A percentile compares a stretch with the other conserved stretches of the same genome.
phyloP scores from a whole-genome alignment of 2,329 filamentous ascomycete genomes.

The Penicillium sp. region DNA sequence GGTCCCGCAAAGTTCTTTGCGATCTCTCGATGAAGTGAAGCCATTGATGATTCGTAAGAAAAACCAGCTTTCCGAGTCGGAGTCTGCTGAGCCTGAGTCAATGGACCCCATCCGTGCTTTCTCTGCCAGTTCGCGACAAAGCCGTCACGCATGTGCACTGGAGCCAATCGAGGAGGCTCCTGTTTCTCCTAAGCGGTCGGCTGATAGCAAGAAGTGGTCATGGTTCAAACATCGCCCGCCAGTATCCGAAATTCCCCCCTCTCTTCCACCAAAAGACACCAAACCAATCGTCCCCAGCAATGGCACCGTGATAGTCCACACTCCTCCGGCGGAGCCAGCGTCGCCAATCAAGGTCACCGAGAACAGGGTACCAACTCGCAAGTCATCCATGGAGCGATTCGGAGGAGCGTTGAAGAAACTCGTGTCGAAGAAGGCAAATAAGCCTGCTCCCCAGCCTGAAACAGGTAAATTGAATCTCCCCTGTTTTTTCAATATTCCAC shows the following conservation, averaged over 20 bases:
- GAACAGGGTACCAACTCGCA: conserved; percentile 14
- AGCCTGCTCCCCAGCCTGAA: conserved; percentile 28
- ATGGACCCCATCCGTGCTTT: conserved; percentile 5
- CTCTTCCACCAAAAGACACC: conserved; percentile 21
- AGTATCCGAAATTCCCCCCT: conserved; percentile 21
- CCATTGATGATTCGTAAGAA: conserved; percentile 58
- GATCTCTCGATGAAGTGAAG: conserved; percentile 45
- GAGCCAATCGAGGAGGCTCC: conserved; percentile 46
- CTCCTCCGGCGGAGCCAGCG: conserved; percentile 12
- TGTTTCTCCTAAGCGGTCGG: conserved; percentile 29
- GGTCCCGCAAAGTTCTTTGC: conserved; percentile 53
- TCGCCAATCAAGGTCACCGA: background rate
- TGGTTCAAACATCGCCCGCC: conserved; percentile 44
- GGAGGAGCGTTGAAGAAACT: conserved; percentile 51
- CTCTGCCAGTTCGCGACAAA: conserved; percentile 26
- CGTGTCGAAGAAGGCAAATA: conserved; percentile 49
- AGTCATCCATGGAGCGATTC: conserved; percentile 33
- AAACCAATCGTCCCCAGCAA: conserved; percentile 26
- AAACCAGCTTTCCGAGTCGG: conserved; percentile 4
- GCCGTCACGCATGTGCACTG: conserved; percentile 32
- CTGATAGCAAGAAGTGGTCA: conserved; percentile 46
- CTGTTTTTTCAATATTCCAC: background rate
- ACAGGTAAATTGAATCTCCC: conserved; percentile 36
- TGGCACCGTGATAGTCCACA: conserved; percentile 28
- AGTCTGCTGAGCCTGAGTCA: background rate